Percentiles rank a stretch among this genome's conserved stretches.
phyloP scores from a whole-genome alignment of 2,329 filamentous ascomycete species.

The Dactylellina sp. region DNA sequence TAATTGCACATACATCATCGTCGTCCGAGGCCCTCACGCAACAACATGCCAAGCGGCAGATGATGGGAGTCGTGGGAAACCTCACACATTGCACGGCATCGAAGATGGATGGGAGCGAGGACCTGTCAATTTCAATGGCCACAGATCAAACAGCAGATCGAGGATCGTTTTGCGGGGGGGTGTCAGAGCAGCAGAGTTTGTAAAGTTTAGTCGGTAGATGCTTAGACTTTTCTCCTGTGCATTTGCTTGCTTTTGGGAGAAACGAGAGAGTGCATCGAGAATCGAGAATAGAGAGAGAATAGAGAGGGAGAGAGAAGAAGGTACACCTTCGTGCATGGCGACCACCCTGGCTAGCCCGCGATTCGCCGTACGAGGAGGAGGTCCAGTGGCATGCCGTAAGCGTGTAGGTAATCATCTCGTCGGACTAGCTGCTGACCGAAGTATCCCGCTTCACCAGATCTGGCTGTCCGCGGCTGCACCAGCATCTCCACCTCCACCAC shows the following conservation, averaged over 20 bases:
- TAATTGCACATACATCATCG: constrained; percentile 6
- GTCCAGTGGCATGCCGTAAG: constrained; percentile 42
- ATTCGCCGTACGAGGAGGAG: not conserved
- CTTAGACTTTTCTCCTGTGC: not conserved
- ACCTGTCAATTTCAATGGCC: constrained; percentile 12
- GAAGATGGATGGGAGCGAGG: too few species aligned
- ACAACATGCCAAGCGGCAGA: too few species aligned
- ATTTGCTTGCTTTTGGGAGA: not conserved
- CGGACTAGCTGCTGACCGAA: constrained; percentile 46
- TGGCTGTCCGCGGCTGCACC: constrained; percentile 31
- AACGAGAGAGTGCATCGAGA: too few species aligned
- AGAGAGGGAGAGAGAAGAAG: too few species aligned
- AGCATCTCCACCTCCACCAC: too few species aligned
- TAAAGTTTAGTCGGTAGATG: not conserved
- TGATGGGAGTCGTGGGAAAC: not conserved
- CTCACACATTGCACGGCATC: not conserved
- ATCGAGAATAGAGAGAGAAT: too few species aligned
- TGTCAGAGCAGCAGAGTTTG: not conserved
- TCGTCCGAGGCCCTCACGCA: not conserved
- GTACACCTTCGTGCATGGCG: too few species aligned
- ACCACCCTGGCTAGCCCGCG: too few species aligned
- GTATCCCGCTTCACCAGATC: constrained; percentile 31
- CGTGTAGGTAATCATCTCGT: constrained; percentile 54
- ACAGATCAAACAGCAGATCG: constrained; percentile 20
- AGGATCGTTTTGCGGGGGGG: not conserved